These are phyloP conservation scores for Hypoxylon sp. DNA, from an alignment of 2,329 filamentous ascomycete genomes.

Conservation along the genomic window DNA sequence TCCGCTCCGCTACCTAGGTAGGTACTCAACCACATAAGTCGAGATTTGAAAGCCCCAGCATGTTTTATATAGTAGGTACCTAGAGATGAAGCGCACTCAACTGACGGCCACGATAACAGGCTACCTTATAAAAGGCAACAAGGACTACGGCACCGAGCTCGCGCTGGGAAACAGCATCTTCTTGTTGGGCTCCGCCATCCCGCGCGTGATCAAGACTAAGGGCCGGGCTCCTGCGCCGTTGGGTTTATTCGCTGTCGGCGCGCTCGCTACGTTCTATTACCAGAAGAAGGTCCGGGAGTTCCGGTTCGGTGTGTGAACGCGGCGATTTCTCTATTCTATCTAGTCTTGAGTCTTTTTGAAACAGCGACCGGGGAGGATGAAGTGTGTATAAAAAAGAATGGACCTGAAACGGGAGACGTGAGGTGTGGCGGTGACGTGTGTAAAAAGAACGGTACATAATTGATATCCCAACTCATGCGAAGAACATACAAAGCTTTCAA, in stretches of 20 bases:
- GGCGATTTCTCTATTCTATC: background rate
- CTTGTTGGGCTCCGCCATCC: conserved; percentile 57
- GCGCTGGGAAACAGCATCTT: conserved; percentile 59
- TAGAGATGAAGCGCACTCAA: background rate
- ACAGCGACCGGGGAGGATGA: background rate
- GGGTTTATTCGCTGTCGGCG: conserved; percentile 54
- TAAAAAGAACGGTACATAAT: conserved; percentile 11
- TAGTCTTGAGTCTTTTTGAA: background rate
- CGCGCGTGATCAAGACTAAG: conserved; percentile 58
- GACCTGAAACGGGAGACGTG: background rate
- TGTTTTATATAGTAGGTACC: too few species aligned
- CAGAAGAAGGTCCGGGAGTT: conserved; percentile 61
- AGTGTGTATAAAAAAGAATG: background rate
- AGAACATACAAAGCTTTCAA: background rate
- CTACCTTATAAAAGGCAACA: conserved; percentile 60
- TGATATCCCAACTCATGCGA: conserved; percentile 29
- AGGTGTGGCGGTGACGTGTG: background rate
- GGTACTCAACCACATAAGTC: too few species aligned
- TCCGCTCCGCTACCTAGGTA: too few species aligned
- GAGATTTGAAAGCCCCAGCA: too few species aligned
- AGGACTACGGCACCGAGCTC: conserved; percentile 61
- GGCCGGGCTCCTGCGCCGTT: conserved; percentile 57
- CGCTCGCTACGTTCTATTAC: conserved; percentile 59
- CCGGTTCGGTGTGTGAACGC: conserved; percentile 56
- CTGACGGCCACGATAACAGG: conserved; percentile 48